Conservation (phyloP, 83 land plant species). For the Thuja plicata region DNA sequence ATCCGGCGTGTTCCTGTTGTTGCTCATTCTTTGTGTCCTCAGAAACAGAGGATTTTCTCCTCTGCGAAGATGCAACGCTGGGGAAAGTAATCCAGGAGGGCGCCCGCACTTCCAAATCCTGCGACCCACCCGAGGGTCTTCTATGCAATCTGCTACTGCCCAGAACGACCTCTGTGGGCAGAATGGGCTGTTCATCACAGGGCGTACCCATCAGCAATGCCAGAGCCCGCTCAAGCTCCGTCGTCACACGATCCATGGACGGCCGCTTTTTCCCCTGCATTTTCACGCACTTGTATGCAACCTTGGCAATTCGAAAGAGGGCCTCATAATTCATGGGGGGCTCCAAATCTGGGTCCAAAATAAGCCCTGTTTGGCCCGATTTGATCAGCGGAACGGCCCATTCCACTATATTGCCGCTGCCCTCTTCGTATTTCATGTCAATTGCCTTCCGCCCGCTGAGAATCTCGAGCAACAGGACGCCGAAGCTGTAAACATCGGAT, state of each 20-base stretch:
- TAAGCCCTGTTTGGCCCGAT: conserved; percentile 42
- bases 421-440: conserved; percentile 72
- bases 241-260: conserved; percentile 90
- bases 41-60: conserved; percentile 65
- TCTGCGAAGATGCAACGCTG: conserved; percentile 68
- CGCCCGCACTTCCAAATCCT: conserved; percentile 49
- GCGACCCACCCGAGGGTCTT: conserved; percentile 56
- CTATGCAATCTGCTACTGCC: conserved; percentile 80
- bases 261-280: conserved; percentile 93
- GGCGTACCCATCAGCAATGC: conserved; percentile 86
- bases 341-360: conserved; percentile 62
- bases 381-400: conserved; percentile 94
- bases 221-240: conserved; percentile 76
- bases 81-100: conserved; percentile 80
- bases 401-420: conserved; percentile 68
- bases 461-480: conserved; percentile 80
- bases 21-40: conserved; percentile 50
- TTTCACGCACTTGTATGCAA: conserved; percentile 80
- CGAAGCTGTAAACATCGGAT: conserved; percentile 91
- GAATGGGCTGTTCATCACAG: conserved; percentile 71
- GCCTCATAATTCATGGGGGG: conserved; percentile 65
- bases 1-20: conserved; percentile 28
- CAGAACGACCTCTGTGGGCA: conserved; percentile 85
- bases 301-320: conserved; percentile 62
- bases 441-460: conserved; percentile 84